Base-by-base conservation (phyloP, 2,329 filamentous ascomycete genomes). In the Botrytis cinerea region DNA sequence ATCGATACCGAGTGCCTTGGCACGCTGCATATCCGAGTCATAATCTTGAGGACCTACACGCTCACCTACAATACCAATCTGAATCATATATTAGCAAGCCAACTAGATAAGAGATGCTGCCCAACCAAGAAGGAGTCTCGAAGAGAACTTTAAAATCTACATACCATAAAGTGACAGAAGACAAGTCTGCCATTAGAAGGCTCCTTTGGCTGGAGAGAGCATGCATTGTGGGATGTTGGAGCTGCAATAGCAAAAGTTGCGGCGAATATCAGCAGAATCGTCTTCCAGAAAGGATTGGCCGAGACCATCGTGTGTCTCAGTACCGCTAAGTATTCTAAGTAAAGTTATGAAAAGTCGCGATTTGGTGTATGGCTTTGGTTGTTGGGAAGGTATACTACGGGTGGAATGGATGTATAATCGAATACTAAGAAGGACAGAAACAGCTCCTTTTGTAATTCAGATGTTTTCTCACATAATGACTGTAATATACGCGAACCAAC, bases 1-100 rank as follows among this genome's bases (percentile, higher is more conserved):
- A 64, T 82, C 80, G 66, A 82, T 81, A 9, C 82, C 82, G 1
- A 82, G 74, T 2, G 75, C 38, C 62, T 78, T 79, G 38, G 79
- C 79, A 28, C 74, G 68, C 32, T 72, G 62, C 75, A 77, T 76
- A 32, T 77, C 76, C 35, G n/a, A n/a, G 35, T 77, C 76, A 51
- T 71, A 77, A 35, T 77, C 76, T 16, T 74, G 62, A 28, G 76
- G 40, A n/a, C 74, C 73, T 22, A 73, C 71, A 25, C 76, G 73
- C 10, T 77, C 76, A 35, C 67, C 73, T 35, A 77, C 74, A 54
- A 77, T 77, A 32, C 76, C 76, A 67, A 77, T 77, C 76, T 77
- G 25, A n/a, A 54, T 22, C 2, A 12, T 7, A 32, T 48, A 32
- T 72, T 51, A 75, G 70, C 20, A 62, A 45, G 20, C 40, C 35